Evolutionary conservation across 495 filamentous ascomycete species (phyloP), one percentile per base, ranked within the genome.

Genomic region (Daldinia grandis): DNA sequence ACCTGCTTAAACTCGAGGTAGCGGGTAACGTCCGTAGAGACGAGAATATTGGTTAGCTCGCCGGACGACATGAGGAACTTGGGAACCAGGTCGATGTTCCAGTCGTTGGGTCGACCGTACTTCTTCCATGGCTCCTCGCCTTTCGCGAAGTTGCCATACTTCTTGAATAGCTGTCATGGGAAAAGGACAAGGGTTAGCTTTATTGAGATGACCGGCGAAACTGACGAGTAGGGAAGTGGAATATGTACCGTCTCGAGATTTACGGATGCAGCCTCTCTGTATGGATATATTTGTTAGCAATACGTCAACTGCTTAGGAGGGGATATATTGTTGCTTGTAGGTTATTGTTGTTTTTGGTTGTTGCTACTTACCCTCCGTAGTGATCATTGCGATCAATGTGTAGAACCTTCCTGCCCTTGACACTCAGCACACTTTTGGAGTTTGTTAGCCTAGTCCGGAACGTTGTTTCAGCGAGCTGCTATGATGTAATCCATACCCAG

Each of bases 1-100:
- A 99, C 95, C 82, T 98, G 95, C 85, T 94, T 95, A 85, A 99
- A 98, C 75, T 98, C 95, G 64, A 98, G 91, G 81, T 98, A 99
- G 79, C 93, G 84, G 66, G 95, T 99, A 62, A 99, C 95, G 76
- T 98, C 94, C 77, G 95, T 98, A 33, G 93, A 96, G 55, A 97
- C 93, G 73, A 98, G 86, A 79, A 97, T 97, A 80, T 98, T 98
- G 67, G 95, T 99, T 78, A 99, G 86, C 83, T 99, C 94, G 77
- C 95, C 95, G 75, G 97, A 97, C 19, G 95, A 92, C 94, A 99
- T 98, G 77, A 99, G 85, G 58, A 99, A 88, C 86, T 99, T 99
- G 66, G 95, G 95, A 50, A 98, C 93, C 71, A 99, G 86, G 76
- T 98, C 96, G 80, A 99, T 95, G 84, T 98, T 98, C 95, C 95